Evolutionary conservation across 495 filamentous ascomycete species (phyloP).

Genomic region (Xylaria scruposa): DNA sequence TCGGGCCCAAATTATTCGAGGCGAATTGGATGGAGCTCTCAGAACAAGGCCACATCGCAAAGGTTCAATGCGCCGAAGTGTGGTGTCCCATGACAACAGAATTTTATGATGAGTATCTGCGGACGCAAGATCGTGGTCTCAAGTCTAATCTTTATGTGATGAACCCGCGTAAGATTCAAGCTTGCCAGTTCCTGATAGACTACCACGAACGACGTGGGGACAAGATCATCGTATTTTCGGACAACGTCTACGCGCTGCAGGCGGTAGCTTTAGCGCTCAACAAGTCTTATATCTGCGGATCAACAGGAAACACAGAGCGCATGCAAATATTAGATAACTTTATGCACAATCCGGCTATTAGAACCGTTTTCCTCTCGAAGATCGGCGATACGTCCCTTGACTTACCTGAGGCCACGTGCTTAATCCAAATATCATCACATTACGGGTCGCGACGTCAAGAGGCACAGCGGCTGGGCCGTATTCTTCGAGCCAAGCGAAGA

Average conservation of each 20-base stretch:
- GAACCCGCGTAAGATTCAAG: conserved; percentile 97
- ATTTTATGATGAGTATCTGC: conserved; percentile 93
- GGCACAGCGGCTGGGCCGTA: conserved; percentile 91
- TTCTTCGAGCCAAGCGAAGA: conserved; percentile 91
- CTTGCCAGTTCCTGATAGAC: conserved; percentile 95
- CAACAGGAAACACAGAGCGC: conserved; percentile 84
- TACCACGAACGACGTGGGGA: conserved; percentile 96
- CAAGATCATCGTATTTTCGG: conserved; percentile 98
- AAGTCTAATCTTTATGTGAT: conserved; percentile 89
- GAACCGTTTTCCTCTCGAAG: conserved; percentile 97
- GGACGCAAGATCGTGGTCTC: conserved; percentile 55
- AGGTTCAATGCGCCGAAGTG: conserved; percentile 97
- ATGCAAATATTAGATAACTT: conserved; percentile 94
- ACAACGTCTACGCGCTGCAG: conserved; percentile 95
- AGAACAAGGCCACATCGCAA: conserved; percentile 95
- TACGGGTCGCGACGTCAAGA: conserved; percentile 98
- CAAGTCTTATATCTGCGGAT: conserved; percentile 94
- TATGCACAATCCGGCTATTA: conserved; percentile 89
- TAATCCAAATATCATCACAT: conserved; percentile 98
- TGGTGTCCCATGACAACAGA: conserved; percentile 99
- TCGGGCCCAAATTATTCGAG: conserved; percentile 96
- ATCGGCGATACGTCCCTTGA: conserved; percentile 98
- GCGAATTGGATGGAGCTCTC: conserved; percentile 99
- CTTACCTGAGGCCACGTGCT: conserved; percentile 92
- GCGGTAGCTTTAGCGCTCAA: conserved; percentile 82